Base-by-base conservation (phyloP, 805 yeast genomes). In the Kodamaea sagamina region DNA sequence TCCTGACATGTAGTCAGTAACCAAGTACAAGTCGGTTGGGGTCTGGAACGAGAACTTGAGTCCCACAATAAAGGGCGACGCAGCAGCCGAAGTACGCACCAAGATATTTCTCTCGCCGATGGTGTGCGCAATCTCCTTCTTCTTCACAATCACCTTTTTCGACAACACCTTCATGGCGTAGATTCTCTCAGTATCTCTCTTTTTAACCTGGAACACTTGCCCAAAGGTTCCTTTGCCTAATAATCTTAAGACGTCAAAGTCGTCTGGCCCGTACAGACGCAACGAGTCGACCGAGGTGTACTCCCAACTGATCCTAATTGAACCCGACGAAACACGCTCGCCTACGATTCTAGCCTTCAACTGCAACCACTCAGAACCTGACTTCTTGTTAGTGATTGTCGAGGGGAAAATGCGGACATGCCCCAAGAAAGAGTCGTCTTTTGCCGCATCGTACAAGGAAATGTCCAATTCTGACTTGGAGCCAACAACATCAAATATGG, bases 141-240 rank as follows among this genome's bases (percentile, higher is more conserved):
- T 93, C 65, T 87, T 89, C 39, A 93, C 97, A 63, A 93, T 93
- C 34, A 89, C 92, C 62, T 90, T 90, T 65, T 93, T 93, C 18
- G 95, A 86, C 42, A 93, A 77, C 21, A 92, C 95, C 68, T 93
- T 93, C 99, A 93, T 93, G 31, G 99, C 99, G 62, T 93, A 93
- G 46, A 93, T 85, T 55, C 97, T 79, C 46, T 80, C 79, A 6
- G 95, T 89, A 61, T 93, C 98, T 53, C 77, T 77, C 75, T 92
- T 93, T 50, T 85, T 82, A 34, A 93, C 99, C 70, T 93, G 99
- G 67, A 85, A 93, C 27, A 92, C 99, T 69, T 89, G 96, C 24
- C 99, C 99, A 72, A 92, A 92, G 1, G 98, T 93, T 42, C 99
- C 99, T 61, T 89, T 89, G 48, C 99, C 99, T 48, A 92, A 72